Percentiles rank a stretch among this genome's conserved stretches.
Evolutionary conservation across 305 asterid genomes (phyloP).

Genomic region (Plantago coronopus): DNA sequence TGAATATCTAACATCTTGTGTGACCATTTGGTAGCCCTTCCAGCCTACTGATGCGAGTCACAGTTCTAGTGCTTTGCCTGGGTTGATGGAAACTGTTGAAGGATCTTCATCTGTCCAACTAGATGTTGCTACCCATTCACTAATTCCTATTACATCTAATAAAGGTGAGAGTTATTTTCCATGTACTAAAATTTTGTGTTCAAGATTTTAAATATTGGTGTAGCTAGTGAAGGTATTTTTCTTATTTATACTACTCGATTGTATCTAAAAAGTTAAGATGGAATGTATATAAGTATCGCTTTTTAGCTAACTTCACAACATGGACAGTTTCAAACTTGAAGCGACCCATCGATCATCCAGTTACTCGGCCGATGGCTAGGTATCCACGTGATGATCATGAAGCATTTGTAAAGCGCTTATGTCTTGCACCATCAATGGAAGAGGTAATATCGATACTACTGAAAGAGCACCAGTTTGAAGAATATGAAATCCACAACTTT

Average conservation of each 20-base stretch:
- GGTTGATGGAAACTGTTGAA: conserved; percentile 92
- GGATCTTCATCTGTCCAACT: conserved; percentile 93
- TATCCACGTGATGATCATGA: conserved; percentile 83
- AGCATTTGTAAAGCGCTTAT: conserved; percentile 84
- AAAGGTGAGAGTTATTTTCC: conserved; percentile 47
- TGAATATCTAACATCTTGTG: not conserved
- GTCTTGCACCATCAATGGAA: conserved; percentile 83
- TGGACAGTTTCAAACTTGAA: conserved; percentile 67
- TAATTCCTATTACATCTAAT: conserved; percentile 72
- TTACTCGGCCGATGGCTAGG: conserved; percentile 79
- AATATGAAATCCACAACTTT: conserved; percentile 20
- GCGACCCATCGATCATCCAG: conserved; percentile 93
- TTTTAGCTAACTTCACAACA: not conserved
- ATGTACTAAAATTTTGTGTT: conserved; percentile 10
- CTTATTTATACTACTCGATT: not conserved
- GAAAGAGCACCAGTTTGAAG: conserved; percentile 1
- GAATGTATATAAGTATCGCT: conserved; percentile 7
- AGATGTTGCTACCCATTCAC: conserved; percentile 83
- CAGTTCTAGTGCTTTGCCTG: conserved; percentile 76
- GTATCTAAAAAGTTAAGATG: not conserved
- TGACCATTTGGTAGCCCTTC: conserved; percentile 54
- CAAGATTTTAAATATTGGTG: conserved; percentile 13
- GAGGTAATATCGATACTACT: conserved; percentile 50
- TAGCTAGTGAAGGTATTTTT: conserved; percentile 1
- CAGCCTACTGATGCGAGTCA: conserved; percentile 66